Evolutionary conservation across 2,329 filamentous ascomycete species (phyloP).

Genomic region (Myriangium duriaei): DNA sequence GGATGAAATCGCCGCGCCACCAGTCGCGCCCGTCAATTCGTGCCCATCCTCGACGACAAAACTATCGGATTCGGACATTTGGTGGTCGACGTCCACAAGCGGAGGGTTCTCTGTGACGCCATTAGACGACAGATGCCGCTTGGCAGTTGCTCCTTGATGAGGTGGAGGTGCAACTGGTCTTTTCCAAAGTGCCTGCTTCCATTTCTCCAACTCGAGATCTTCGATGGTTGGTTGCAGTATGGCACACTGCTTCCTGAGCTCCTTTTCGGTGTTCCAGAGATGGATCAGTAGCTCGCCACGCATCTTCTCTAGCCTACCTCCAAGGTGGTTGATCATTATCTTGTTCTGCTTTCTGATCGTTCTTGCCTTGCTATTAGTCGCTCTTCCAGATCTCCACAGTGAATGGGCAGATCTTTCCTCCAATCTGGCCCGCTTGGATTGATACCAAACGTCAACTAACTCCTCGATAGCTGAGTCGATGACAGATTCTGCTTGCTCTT

Average conservation of each 20-base stretch:
- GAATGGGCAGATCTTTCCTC: constrained; percentile 45
- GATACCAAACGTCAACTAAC: constrained; percentile 44
- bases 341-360: constrained; percentile 35
- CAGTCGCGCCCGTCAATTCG: no score
- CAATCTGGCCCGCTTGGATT: constrained; percentile 43
- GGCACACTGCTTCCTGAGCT: constrained; percentile 44
- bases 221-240: constrained; percentile 54
- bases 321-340: constrained; percentile 30
- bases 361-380: constrained; percentile 25
- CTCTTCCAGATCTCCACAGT: constrained; percentile 49
- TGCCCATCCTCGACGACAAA: no score
- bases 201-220: constrained; percentile 42
- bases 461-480: constrained; percentile 43
- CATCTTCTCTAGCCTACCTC: constrained; percentile 44
- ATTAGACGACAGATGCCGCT: no score
- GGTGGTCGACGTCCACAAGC: no score
- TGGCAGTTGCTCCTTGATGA: no score
- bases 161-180: constrained; percentile 20
- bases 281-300: constrained; percentile 40
- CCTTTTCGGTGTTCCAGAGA: constrained; percentile 40
- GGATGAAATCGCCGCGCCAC: no score
- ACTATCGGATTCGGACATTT: no score
- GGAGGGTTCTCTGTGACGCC: no score
- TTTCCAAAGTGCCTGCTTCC: constrained; percentile 32
- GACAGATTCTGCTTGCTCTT: constrained; percentile 36